Evolutionary conservation across 495 filamentous ascomycete genomes (phyloP).

Genomic region (Neurospora pannonica): DNA sequence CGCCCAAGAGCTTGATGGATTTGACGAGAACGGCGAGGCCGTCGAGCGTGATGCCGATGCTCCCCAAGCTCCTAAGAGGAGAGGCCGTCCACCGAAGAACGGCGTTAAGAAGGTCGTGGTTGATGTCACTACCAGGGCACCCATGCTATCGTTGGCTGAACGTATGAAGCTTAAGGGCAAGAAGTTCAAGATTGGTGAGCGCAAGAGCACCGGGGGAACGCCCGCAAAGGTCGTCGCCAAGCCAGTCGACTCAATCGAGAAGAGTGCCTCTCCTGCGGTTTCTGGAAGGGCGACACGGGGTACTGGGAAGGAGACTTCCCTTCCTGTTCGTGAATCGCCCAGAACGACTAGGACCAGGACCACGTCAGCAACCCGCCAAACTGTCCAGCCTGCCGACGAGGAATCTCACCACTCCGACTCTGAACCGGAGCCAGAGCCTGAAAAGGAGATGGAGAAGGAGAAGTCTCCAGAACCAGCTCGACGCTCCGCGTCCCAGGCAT

Average conservation of each 20-base stretch:
- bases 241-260: constrained; percentile 7
- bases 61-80: constrained; percentile 10
- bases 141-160: constrained; percentile 36
- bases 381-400: constrained; percentile 1
- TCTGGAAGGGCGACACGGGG: background rate
- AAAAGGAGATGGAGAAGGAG: background rate
- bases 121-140: constrained; percentile 3
- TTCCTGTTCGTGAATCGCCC: constrained; percentile 2
- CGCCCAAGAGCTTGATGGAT: constrained; percentile 15
- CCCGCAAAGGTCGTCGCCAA: constrained; percentile 2
- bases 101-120: background rate
- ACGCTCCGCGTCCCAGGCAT: background rate
- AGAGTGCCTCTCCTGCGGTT: background rate
- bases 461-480: background rate
- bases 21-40: constrained; percentile 20
- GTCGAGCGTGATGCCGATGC: background rate
- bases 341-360: constrained; percentile 1
- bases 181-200: constrained; percentile 31
- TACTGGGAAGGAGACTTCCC: background rate
- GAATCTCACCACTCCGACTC: background rate
- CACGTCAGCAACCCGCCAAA: background rate
- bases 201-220: constrained; percentile 12
- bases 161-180: constrained; percentile 35
- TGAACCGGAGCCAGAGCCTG: background rate
- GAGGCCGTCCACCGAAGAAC: constrained; percentile 16